phyloP scores from a whole-genome alignment of 805 yeast species.

The Debaryomyces prosopidis region DNA sequence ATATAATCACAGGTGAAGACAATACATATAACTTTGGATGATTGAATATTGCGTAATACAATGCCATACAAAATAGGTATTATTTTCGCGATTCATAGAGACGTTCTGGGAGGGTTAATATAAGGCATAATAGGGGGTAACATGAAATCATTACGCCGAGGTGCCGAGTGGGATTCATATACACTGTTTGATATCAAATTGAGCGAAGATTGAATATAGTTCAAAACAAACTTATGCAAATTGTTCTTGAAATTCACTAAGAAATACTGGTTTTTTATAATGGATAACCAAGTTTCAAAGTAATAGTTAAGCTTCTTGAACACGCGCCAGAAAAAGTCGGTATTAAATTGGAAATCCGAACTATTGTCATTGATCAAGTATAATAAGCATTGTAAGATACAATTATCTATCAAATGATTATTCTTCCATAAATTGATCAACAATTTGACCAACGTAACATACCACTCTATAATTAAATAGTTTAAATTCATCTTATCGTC shows the following conservation, averaged over 20 bases:
- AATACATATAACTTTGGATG: background rate
- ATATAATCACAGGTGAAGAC: background rate
- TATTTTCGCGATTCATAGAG: background rate
- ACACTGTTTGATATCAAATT: background rate
- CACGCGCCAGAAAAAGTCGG: slow-evolving; percentile 26
- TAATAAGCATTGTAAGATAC: slow-evolving; percentile 28
- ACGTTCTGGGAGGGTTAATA: background rate
- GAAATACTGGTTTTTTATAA: slow-evolving; percentile 8
- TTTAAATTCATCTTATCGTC: slow-evolving; percentile 24
- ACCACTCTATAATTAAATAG: slow-evolving; percentile 45
- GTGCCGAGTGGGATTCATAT: background rate
- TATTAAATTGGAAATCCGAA: slow-evolving; percentile 21
- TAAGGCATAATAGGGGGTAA: background rate
- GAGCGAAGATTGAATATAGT: background rate
- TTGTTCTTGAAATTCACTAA: background rate
- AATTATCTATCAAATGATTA: slow-evolving; percentile 17
- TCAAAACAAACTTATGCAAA: background rate
- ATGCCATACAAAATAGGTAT: background rate
- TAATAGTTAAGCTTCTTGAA: slow-evolving; percentile 22
- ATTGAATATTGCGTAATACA: background rate
- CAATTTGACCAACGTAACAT: slow-evolving; percentile 44
- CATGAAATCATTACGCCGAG: background rate
- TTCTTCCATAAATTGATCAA: slow-evolving; percentile 24
- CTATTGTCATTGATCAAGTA: slow-evolving; percentile 13
- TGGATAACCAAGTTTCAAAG: slow-evolving; percentile 25